phyloP scores from a whole-genome alignment of 2,329 filamentous ascomycete species.

The Pseudogymnoascus sp. region DNA sequence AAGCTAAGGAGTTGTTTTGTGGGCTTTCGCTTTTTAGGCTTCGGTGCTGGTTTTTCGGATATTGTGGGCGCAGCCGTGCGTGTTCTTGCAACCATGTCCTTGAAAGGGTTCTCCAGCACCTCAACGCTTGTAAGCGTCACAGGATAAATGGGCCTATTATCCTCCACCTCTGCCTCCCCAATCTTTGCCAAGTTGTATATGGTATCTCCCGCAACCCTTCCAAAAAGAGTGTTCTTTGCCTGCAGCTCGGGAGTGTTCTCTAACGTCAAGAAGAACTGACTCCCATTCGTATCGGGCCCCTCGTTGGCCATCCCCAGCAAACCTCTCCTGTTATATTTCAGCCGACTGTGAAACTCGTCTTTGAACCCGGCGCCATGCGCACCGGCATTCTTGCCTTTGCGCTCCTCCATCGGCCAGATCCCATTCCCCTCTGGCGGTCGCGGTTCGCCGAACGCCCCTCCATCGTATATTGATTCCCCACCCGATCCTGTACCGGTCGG shows the following conservation, averaged over 20 bases:
- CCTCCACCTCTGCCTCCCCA: constrained; percentile 74
- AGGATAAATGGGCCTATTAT: constrained; percentile 80
- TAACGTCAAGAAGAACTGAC: constrained; percentile 94
- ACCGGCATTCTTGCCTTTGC: constrained; percentile 52
- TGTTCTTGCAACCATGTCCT: constrained; percentile 66
- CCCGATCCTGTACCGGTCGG: constrained; percentile 87
- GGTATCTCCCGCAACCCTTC: constrained; percentile 82
- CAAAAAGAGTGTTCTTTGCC: constrained; percentile 88
- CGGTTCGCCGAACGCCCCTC: constrained; percentile 55
- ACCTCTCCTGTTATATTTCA: constrained; percentile 88
- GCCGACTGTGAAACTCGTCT: constrained; percentile 84
- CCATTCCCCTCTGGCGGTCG: constrained; percentile 26
- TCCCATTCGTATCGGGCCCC: constrained; percentile 75
- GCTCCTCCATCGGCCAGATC: constrained; percentile 50
- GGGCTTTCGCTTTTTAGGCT: constrained; percentile 62
- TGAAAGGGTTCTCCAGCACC: constrained; percentile 72
- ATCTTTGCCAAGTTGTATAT: constrained; percentile 95
- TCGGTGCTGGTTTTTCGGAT: constrained; percentile 40
- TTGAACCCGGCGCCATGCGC: constrained; percentile 52
- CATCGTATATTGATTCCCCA: constrained; percentile 85
- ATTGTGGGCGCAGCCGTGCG: constrained; percentile 44
- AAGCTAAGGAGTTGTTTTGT: constrained; percentile 74
- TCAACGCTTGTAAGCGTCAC: constrained; percentile 67
- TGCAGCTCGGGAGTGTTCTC: constrained; percentile 77
- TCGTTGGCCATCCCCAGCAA: constrained; percentile 95